Percentiles rank a stretch among this genome's conserved stretches.
These are phyloP conservation scores for Podospora didyma DNA, from an alignment of 495 filamentous ascomycete species.

Conservation along the genomic window DNA sequence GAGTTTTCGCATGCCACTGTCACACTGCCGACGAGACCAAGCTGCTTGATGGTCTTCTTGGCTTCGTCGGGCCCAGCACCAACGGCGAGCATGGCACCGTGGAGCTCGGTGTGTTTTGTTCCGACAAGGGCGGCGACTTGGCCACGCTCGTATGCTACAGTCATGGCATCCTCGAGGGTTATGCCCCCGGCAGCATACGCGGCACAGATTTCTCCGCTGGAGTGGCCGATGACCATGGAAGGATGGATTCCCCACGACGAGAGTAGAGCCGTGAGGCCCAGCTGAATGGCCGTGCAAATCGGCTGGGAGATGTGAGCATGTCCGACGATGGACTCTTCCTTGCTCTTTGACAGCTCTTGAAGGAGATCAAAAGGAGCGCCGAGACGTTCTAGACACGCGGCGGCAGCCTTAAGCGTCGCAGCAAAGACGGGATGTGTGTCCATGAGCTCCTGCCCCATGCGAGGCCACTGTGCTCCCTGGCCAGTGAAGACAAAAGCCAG, in stretches of 20 bases:
- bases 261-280: conserved; percentile 47
- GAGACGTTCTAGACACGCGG: neutral
- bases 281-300: conserved; percentile 43
- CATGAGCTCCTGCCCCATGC: conserved; percentile 20
- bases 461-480: neutral
- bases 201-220: conserved; percentile 53
- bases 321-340: neutral
- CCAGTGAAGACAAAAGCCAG: conserved; percentile 38
- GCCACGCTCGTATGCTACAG: conserved; percentile 41
- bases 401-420: neutral
- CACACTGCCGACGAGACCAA: conserved; percentile 19
- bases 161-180: conserved; percentile 41
- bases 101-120: conserved; percentile 22
- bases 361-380: too few relatives aligned
- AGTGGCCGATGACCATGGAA: conserved; percentile 51
- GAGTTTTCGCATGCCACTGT: conserved; percentile 43
- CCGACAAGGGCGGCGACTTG: conserved; percentile 11
- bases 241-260: conserved; percentile 41
- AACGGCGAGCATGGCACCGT: conserved; percentile 39
- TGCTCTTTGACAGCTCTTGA: too few relatives aligned
- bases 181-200: conserved; percentile 39
- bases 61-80: neutral
- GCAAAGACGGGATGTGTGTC: conserved; percentile 23
- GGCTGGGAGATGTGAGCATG: conserved; percentile 27
- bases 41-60: conserved; percentile 18